These are phyloP conservation scores for Rhizoclosmatium globosum DNA, from an alignment of 192 early-diverging fungal species.

Conservation along the genomic window DNA sequence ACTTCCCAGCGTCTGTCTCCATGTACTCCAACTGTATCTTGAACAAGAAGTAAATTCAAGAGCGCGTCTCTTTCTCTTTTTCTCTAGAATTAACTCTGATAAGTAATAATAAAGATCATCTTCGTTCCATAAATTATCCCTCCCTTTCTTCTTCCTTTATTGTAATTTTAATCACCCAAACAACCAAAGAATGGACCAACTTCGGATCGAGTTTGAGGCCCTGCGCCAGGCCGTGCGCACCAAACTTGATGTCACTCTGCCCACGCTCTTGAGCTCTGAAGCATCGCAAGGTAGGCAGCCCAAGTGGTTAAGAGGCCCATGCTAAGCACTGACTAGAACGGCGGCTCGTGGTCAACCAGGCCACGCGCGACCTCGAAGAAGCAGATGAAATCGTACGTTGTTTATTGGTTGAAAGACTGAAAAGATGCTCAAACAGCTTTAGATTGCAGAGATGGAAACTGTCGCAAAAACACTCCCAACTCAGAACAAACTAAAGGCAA, in stretches of 20 bases:
- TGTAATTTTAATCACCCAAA: not conserved
- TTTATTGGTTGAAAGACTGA: no score
- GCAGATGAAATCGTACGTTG: conserved; percentile 82
- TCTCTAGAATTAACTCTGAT: no score
- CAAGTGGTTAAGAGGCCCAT: not conserved
- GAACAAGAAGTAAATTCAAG: not conserved
- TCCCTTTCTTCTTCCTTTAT: no score
- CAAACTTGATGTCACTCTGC: conserved; percentile 13
- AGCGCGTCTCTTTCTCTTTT: no score
- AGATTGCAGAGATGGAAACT: conserved; percentile 34
- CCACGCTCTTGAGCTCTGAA: conserved; percentile 7
- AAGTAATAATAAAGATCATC: no score
- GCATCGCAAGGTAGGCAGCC: conserved; percentile 14
- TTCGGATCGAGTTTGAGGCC: conserved; percentile 23
- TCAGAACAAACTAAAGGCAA: conserved; percentile 18
- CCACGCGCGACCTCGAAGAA: conserved; percentile 88
- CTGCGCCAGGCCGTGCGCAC: conserved; percentile 4
- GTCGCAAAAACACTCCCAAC: not conserved
- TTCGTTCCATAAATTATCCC: no score
- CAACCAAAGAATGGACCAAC: conserved; percentile 13
- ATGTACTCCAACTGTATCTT: conserved; percentile 33
- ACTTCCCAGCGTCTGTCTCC: conserved; percentile 30
- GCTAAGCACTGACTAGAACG: conserved; percentile 46
- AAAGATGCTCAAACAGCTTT: no score
- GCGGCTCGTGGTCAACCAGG: conserved; percentile 76